phyloP scores from a whole-genome alignment of 768 basidiomycete genomes.

The Phaeolepiota aurea region DNA sequence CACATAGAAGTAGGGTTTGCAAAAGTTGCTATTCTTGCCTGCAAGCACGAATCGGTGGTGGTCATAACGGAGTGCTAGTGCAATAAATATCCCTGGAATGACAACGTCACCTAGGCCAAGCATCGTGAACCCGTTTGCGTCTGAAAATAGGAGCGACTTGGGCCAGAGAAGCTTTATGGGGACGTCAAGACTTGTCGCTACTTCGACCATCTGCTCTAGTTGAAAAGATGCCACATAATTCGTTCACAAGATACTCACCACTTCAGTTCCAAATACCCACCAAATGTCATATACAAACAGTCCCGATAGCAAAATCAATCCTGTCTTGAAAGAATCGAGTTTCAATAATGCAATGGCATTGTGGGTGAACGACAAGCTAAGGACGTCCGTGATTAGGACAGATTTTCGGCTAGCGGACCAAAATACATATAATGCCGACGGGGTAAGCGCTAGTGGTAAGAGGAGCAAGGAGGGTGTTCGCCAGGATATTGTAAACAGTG shows the following conservation, averaged over 20 bases:
- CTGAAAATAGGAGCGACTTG: conserved; percentile 46
- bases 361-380: conserved; percentile 72
- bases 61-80: conserved; percentile 85
- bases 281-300: conserved; percentile 92
- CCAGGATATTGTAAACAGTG: conserved; percentile 31
- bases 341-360: conserved; percentile 74
- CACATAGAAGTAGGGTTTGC: conserved; percentile 71
- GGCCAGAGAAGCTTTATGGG: conserved; percentile 93
- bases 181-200: conserved; percentile 82
- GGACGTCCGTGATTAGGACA: conserved; percentile 67
- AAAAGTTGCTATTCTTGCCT: conserved; percentile 26
- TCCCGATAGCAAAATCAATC: conserved; percentile 70
- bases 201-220: conserved; percentile 95
- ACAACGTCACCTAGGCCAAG: conserved; percentile 88
- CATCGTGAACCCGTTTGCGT: conserved; percentile 67
- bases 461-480: conserved; percentile 51
- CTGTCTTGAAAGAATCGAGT: conserved; percentile 87
- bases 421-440: conserved; percentile 59
- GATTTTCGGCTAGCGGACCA: conserved; percentile 39
- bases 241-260: conserved; percentile 39
- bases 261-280: conserved; percentile 89
- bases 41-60: conserved; percentile 28
- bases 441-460: conserved; percentile 50
- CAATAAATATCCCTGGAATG: conserved; percentile 62
- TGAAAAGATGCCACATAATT: too few relatives aligned